Evolutionary conservation across 345 rosid species (phyloP).

Genomic region (Erysimum cheiranthoides): DNA sequence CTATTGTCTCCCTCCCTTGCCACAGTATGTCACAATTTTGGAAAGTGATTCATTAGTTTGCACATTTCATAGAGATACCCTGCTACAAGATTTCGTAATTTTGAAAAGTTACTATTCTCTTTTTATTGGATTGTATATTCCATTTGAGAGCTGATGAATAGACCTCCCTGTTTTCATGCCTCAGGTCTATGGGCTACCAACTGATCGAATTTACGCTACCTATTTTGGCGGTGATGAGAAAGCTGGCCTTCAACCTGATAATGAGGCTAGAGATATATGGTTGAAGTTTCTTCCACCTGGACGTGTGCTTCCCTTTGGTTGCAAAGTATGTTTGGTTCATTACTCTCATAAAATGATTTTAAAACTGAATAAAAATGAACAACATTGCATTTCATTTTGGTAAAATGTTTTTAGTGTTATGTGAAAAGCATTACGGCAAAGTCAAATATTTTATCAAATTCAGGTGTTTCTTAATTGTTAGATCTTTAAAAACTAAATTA

Average conservation of each 20-base stretch:
- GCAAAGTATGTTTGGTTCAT: slow-evolving; percentile 62
- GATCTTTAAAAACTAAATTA: background rate
- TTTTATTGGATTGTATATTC: background rate
- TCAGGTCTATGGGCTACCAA: slow-evolving; percentile 79
- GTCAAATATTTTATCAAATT: background rate
- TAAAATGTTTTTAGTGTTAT: background rate
- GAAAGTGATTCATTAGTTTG: background rate
- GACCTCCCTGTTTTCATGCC: slow-evolving; percentile 16
- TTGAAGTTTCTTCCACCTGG: slow-evolving; percentile 75
- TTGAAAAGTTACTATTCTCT: background rate
- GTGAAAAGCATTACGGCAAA: slow-evolving; percentile 9
- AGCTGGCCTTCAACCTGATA: slow-evolving; percentile 86
- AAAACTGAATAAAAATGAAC: background rate
- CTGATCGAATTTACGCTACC: slow-evolving; percentile 86
- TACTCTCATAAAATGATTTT: slow-evolving; percentile 8
- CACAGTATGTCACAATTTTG: slow-evolving; percentile 8
- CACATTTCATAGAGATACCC: background rate
- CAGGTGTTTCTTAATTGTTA: background rate
- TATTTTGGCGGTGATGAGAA: slow-evolving; percentile 98
- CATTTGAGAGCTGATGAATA: slow-evolving; percentile 3
- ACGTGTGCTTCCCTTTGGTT: slow-evolving; percentile 88
- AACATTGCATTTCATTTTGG: background rate
- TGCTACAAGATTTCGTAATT: background rate
- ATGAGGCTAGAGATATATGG: slow-evolving; percentile 89
- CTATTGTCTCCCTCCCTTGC: slow-evolving; percentile 1